phyloP scores from a whole-genome alignment of 768 basidiomycete genomes.

The Termitomyces sp. region DNA sequence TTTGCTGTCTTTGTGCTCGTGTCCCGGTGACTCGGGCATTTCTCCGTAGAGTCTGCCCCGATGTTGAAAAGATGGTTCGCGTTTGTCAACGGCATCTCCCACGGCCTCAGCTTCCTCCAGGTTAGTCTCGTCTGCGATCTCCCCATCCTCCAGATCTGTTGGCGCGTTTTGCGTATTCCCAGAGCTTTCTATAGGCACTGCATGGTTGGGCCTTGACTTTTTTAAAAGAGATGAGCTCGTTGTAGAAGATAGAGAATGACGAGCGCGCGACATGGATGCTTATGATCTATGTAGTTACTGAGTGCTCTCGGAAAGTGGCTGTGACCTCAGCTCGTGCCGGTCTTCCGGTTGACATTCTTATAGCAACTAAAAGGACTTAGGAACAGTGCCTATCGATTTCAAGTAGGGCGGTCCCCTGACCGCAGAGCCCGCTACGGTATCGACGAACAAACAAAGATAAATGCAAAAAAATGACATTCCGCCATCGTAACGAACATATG shows the following conservation, averaged over 20 bases:
- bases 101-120: neutral
- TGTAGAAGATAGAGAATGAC: constrained; percentile 4
- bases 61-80: neutral
- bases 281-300: too few relatives aligned
- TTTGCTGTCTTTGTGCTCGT: neutral
- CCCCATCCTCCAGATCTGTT: constrained; percentile 14
- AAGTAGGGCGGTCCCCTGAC: too few relatives aligned
- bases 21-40: neutral
- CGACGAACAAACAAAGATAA: too few relatives aligned
- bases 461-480: too few relatives aligned
- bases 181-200: neutral
- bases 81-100: neutral
- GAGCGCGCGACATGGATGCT: constrained; percentile 4
- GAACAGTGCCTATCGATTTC: too few relatives aligned
- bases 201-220: neutral
- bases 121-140: constrained; percentile 13
- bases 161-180: neutral
- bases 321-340: neutral
- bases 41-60: neutral
- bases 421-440: too few relatives aligned
- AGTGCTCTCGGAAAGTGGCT: neutral
- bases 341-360: too few relatives aligned
- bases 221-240: neutral
- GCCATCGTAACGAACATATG: too few relatives aligned
- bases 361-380: too few relatives aligned